These are phyloP conservation scores for Russula ochroleuca DNA, from an alignment of 768 basidiomycete species.

Conservation along the genomic window DNA sequence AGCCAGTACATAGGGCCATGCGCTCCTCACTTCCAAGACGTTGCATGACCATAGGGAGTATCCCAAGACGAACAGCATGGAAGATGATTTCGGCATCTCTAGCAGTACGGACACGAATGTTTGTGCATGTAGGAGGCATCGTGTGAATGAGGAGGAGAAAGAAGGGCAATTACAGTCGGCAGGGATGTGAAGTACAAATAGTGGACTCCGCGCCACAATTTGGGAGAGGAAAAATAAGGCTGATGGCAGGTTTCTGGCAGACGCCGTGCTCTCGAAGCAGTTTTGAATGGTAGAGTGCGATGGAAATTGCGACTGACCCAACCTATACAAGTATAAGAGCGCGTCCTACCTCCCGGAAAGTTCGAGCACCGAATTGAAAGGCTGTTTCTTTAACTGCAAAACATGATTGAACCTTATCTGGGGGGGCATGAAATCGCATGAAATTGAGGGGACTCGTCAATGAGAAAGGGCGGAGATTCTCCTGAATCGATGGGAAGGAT, in stretches of 20 bases:
- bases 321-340: constrained; percentile 28
- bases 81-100: constrained; percentile 40
- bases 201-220: constrained; percentile 13
- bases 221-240: constrained; percentile 20
- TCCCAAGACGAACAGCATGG: constrained; percentile 36
- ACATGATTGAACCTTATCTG: constrained; percentile 29
- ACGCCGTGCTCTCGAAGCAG: constrained; percentile 20
- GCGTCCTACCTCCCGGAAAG: constrained; percentile 22
- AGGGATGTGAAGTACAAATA: constrained; percentile 24
- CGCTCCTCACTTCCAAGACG: constrained; percentile 41
- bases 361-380: constrained; percentile 28
- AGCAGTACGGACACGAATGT: constrained; percentile 37
- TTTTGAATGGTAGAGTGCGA: constrained; percentile 11
- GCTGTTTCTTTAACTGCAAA: constrained; percentile 31
- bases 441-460: constrained; percentile 26
- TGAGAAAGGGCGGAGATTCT: constrained; percentile 21
- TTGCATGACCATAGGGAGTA: constrained; percentile 38
- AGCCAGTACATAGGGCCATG: constrained; percentile 34
- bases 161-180: constrained; percentile 18
- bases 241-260: constrained; percentile 13
- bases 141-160: constrained; percentile 26
- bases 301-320: constrained; percentile 19
- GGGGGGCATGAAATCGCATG: constrained; percentile 16
- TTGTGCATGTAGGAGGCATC: constrained; percentile 38
- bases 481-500: constrained; percentile 27